Percentiles rank a stretch among this genome's conserved stretches.
phyloP scores from a whole-genome alignment of 2,329 filamentous ascomycete genomes.

The Thielaviopsis populi region DNA sequence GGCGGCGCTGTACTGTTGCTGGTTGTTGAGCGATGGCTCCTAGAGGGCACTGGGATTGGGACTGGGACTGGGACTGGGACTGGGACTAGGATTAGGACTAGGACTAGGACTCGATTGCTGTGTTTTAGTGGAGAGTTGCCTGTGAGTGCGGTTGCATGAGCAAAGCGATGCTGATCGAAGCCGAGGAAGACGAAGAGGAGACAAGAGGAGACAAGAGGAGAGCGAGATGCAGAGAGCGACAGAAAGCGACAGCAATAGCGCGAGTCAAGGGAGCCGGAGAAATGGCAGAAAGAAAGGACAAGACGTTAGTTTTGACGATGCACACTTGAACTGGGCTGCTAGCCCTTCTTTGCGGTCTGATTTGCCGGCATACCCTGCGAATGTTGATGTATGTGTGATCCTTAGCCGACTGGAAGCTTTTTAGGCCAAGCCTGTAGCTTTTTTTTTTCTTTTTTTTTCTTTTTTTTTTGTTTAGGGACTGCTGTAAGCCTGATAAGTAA shows the following conservation, averaged over 20 bases:
- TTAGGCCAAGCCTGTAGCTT: background rate
- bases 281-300: background rate
- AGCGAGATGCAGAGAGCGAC: background rate
- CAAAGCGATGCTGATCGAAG: too few relatives aligned
- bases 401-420: background rate
- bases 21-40: background rate
- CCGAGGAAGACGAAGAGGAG: background rate
- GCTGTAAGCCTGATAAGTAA: background rate
- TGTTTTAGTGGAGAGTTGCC: background rate
- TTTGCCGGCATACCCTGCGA: background rate
- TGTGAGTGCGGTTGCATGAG: background rate
- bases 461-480: too few relatives aligned
- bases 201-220: background rate
- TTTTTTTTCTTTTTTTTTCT: too few relatives aligned
- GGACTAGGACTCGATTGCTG: background rate
- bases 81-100: too few relatives aligned
- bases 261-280: background rate
- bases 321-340: background rate
- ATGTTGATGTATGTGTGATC: background rate
- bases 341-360: background rate
- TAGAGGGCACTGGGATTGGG: background rate
- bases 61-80: too few relatives aligned
- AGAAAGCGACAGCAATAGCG: background rate
- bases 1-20: background rate
- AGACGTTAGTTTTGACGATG: background rate